Percentiles rank a stretch among this genome's conserved stretches.
phyloP scores from a whole-genome alignment of 805 yeast species.

The Torulaspora indica region DNA sequence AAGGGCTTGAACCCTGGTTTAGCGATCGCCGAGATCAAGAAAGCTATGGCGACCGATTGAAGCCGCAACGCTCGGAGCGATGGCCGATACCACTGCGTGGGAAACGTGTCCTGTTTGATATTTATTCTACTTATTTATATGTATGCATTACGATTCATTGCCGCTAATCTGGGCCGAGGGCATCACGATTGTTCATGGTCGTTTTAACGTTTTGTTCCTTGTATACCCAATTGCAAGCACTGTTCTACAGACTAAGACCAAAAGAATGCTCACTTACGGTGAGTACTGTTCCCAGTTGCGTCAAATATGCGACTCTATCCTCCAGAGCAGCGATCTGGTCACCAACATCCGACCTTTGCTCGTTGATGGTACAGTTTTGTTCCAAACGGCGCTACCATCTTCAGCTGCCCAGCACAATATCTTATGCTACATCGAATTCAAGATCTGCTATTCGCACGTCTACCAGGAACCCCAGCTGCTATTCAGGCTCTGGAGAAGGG shows the following conservation, averaged over 20 bases:
- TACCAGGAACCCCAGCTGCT: conserved; percentile 27
- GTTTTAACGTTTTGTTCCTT: conserved; percentile 7
- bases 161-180: conserved; percentile 1
- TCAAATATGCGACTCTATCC: not conserved
- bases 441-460: conserved; percentile 18
- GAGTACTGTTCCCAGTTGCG: conserved; percentile 7
- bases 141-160: conserved; percentile 11
- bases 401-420: not conserved
- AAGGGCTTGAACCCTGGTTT: conserved; percentile 97
- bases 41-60: conserved; percentile 76
- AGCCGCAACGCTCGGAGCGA: conserved; percentile 5
- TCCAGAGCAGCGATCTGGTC: conserved; percentile 2
- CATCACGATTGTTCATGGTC: no score
- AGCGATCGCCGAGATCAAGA: conserved; percentile 97
- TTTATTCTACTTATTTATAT: conserved; percentile 3
- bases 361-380: conserved; percentile 2
- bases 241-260: not conserved
- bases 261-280: conserved; percentile 1
- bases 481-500: conserved; percentile 19
- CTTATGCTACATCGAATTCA: conserved; percentile 16
- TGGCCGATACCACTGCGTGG: not conserved
- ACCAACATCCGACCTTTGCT: not conserved
- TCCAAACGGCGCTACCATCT: conserved; percentile 7
- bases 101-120: not conserved
- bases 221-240: not conserved